Evolutionary conservation across 495 filamentous ascomycete genomes (phyloP).

Genomic region (Cudoniella acicularis): DNA sequence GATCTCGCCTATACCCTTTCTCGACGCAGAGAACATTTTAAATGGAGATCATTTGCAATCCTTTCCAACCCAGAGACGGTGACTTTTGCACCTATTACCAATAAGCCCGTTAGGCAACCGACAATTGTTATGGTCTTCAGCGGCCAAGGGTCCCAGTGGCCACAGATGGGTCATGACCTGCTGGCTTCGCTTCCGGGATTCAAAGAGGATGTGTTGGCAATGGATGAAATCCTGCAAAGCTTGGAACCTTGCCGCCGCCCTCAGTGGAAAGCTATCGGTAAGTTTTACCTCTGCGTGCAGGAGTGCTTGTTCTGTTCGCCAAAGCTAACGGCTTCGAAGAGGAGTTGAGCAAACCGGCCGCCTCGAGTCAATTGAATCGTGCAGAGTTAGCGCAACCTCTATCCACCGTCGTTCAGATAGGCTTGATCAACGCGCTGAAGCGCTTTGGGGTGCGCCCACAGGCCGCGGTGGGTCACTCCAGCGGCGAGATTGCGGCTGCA

Average conservation of each 20-base stretch:
- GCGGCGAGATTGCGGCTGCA: conserved; percentile 59
- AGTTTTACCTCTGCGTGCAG: no score
- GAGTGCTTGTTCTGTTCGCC: no score
- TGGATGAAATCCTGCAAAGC: not conserved
- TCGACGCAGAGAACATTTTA: not conserved
- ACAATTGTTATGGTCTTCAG: conserved; percentile 4
- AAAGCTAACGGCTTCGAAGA: not conserved
- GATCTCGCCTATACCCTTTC: not conserved
- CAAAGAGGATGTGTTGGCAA: not conserved
- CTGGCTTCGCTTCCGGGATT: conserved; percentile 26
- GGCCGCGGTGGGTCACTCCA: conserved; percentile 59
- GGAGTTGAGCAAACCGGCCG: not conserved
- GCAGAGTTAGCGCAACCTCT: conserved; percentile 48
- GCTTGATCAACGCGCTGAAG: conserved; percentile 48
- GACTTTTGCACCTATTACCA: not conserved
- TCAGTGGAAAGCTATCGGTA: no score
- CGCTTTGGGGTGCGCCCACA: conserved; percentile 50
- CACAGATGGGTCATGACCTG: conserved; percentile 57
- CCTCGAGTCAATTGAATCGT: conserved; percentile 28
- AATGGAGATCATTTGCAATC: not conserved
- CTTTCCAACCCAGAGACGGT: not conserved
- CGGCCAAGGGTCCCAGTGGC: conserved; percentile 41
- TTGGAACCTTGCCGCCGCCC: not conserved
- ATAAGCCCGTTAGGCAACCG: conserved; percentile 16
- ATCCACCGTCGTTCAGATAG: conserved; percentile 50